These are phyloP conservation scores for Lactifluus volemus DNA, from an alignment of 768 basidiomycete species.

Conservation along the genomic window DNA sequence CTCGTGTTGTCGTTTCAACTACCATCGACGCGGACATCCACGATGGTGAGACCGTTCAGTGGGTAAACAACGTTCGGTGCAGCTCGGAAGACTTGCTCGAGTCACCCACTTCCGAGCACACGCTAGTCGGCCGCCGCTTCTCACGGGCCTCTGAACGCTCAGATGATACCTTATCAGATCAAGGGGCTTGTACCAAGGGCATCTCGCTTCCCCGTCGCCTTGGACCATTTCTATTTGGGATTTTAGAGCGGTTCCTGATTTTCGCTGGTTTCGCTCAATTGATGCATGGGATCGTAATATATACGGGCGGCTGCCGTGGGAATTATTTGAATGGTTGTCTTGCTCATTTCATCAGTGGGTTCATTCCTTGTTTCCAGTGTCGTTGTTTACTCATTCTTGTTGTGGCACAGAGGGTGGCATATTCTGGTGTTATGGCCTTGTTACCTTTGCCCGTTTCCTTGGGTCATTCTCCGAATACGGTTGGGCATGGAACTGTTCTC, in stretches of 20 bases:
- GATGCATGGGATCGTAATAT: conserved; percentile 65
- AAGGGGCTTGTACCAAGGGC: conserved; percentile 10
- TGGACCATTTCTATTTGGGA: conserved; percentile 41
- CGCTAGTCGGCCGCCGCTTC: conserved; percentile 42
- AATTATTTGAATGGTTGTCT: conserved; percentile 75
- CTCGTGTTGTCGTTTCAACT: neutral
- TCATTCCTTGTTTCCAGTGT: neutral
- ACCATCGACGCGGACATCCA: conserved; percentile 13
- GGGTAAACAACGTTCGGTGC: conserved; percentile 40
- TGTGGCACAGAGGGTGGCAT: conserved; percentile 65
- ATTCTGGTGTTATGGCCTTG: conserved; percentile 86
- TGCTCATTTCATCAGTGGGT: conserved; percentile 86
- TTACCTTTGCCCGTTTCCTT: conserved; percentile 90
- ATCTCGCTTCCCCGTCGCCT: conserved; percentile 31
- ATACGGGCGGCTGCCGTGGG: conserved; percentile 80
- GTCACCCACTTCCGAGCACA: conserved; percentile 44
- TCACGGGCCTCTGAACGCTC: conserved; percentile 37
- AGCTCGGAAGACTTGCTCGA: conserved; percentile 36
- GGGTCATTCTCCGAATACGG: conserved; percentile 80
- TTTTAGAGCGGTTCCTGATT: conserved; percentile 55
- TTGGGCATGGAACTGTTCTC: conserved; percentile 91
- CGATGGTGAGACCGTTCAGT: conserved; percentile 39
- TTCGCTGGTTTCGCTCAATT: conserved; percentile 61
- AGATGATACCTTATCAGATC: conserved; percentile 47
- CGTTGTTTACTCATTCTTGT: conserved; percentile 7